A percentile compares a stretch with the other conserved stretches of the same genome.
These are phyloP conservation scores for Psidium guajava DNA, from an alignment of 345 rosid species.

Conservation along the genomic window DNA sequence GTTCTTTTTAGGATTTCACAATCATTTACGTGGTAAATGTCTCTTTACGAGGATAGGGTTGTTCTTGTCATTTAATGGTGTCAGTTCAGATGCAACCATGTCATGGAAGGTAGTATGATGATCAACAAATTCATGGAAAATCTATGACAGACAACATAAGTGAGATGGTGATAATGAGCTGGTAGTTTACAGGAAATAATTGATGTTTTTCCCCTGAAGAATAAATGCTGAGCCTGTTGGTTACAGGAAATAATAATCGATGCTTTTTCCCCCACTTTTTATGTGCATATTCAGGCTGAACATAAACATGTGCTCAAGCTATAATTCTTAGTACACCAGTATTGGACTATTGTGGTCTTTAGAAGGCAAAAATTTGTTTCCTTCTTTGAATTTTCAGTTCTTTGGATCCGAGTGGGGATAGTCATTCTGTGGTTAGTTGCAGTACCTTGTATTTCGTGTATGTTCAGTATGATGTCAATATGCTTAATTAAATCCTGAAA, in stretches of 20 bases:
- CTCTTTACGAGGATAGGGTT: not conserved
- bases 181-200: not conserved
- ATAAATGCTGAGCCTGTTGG: not conserved
- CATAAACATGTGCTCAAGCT: not conserved
- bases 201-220: not conserved
- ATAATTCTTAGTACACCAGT: not conserved
- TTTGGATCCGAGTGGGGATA: not conserved
- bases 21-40: not conserved
- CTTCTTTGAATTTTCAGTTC: not conserved
- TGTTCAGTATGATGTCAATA: not conserved
- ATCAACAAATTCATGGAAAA: not conserved
- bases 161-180: not conserved
- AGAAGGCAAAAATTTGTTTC: not conserved
- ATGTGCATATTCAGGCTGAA: not conserved
- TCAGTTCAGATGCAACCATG: not conserved
- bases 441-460: not conserved
- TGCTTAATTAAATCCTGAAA: not conserved
- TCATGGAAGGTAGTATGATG: not conserved
- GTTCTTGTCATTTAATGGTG: not conserved
- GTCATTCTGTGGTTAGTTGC: not conserved
- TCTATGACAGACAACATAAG: not conserved
- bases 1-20: not conserved
- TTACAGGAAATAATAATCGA: no score
- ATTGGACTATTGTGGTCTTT: not conserved
- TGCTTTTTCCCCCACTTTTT: not conserved